A percentile compares a stretch with the other conserved stretches of the same genome.
Evolutionary conservation across 192 early-diverging fungal genomes (phyloP).

Genomic region (Coemansia sp.): DNA sequence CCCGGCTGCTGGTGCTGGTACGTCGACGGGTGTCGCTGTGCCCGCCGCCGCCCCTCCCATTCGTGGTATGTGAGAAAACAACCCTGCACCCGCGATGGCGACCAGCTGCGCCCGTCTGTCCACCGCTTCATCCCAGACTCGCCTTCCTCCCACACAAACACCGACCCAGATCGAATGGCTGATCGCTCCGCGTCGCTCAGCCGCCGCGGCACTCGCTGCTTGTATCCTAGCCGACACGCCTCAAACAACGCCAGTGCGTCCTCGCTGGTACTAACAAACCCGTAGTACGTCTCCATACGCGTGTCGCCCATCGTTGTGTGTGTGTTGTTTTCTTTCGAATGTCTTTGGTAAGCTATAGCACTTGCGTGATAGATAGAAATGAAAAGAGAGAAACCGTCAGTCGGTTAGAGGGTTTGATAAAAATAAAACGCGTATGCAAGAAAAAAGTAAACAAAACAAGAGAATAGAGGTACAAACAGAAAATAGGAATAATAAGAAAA

Average conservation of each 20-base stretch:
- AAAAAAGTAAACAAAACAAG: not conserved
- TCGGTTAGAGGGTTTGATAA: not conserved
- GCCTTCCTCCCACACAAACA: slow-evolving; percentile 90
- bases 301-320: slow-evolving; percentile 38
- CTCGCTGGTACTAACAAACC: slow-evolving; percentile 79
- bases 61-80: slow-evolving; percentile 89
- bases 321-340: too few species aligned
- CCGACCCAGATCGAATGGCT: slow-evolving; percentile 76
- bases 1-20: not conserved
- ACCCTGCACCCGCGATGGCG: slow-evolving; percentile 80
- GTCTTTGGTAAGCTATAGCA: too few species aligned
- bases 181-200: slow-evolving; percentile 80
- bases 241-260: slow-evolving; percentile 88
- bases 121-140: slow-evolving; percentile 90
- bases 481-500: not conserved
- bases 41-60: slow-evolving; percentile 64
- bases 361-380: not conserved
- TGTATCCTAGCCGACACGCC: slow-evolving; percentile 73
- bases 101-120: slow-evolving; percentile 91
- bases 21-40: slow-evolving; percentile 47
- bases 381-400: too few species aligned
- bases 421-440: slow-evolving; percentile 1
- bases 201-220: slow-evolving; percentile 75
- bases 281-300: slow-evolving; percentile 79
- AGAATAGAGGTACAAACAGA: not conserved